Percentiles rank a stretch among this genome's conserved stretches.
phyloP scores from a whole-genome alignment of 2,329 filamentous ascomycete species.

The Tolypocladium album region DNA sequence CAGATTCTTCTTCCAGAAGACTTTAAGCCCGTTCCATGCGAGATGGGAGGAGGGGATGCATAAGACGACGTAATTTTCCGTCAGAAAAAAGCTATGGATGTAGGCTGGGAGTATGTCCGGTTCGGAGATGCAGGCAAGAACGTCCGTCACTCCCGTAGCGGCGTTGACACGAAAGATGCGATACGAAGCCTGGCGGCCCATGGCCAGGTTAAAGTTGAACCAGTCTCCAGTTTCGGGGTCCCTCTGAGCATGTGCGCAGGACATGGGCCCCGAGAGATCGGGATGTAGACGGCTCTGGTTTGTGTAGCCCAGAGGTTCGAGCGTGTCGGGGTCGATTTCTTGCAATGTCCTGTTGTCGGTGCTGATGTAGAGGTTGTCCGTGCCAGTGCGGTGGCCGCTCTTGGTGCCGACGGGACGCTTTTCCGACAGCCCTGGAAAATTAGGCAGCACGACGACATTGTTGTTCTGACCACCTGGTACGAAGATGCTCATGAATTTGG shows the following conservation, averaged over 20 bases:
- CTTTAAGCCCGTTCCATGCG: conserved; percentile 42
- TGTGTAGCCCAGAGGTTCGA: conserved; percentile 60
- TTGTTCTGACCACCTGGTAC: conserved; percentile 34
- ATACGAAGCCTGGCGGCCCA: conserved; percentile 49
- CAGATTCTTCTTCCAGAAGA: conserved; percentile 57
- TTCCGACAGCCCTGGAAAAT: conserved; percentile 46
- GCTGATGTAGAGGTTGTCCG: conserved; percentile 7
- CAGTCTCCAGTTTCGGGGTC: conserved; percentile 65
- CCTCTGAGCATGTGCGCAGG: conserved; percentile 59
- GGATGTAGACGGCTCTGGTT: conserved; percentile 54
- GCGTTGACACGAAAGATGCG: conserved; percentile 58
- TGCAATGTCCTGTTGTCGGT: conserved; percentile 46
- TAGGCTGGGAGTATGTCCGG: conserved; percentile 49
- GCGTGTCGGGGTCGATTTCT: conserved; percentile 55
- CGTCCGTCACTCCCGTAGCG: conserved; percentile 52
- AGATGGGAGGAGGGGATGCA: conserved; percentile 61
- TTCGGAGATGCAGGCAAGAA: conserved; percentile 55
- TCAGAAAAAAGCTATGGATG: conserved; percentile 74
- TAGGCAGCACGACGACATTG: conserved; percentile 53
- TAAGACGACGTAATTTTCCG: conserved; percentile 58
- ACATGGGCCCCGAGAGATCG: conserved; percentile 53
- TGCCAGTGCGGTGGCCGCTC: conserved; percentile 22
- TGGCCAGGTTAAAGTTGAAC: conserved; percentile 71
- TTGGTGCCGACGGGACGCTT: background rate
- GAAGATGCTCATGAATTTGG: conserved; percentile 59